A percentile compares a stretch with the other conserved stretches of the same genome.
Evolutionary conservation across 441 rosid species (phyloP).

Genomic region (Gossypium schwendimanii): DNA sequence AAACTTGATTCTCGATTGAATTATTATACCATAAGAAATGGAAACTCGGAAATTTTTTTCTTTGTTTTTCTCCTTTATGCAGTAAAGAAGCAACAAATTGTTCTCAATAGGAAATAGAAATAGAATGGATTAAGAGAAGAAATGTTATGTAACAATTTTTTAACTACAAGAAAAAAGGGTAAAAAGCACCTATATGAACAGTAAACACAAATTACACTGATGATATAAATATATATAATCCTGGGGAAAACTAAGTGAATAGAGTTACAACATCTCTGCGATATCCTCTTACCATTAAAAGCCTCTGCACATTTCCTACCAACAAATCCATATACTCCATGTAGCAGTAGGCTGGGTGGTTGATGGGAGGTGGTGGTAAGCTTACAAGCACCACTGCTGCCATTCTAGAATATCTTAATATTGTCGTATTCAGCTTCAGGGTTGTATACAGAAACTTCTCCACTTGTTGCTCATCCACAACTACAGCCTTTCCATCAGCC

Average conservation of each 20-base stretch:
- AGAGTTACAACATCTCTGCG: constrained; percentile 95
- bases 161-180: constrained; percentile 16
- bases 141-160: constrained; percentile 23
- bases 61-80: too few species aligned
- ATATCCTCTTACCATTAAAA: constrained; percentile 96
- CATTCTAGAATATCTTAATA: constrained; percentile 86
- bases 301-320: constrained; percentile 88
- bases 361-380: constrained; percentile 78
- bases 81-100: too few species aligned
- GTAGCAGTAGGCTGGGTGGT: constrained; percentile 88
- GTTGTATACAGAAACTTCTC: constrained; percentile 90
- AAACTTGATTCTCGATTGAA: too few species aligned
- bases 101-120: too few species aligned
- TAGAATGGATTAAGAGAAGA: not conserved
- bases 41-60: too few species aligned
- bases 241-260: constrained; percentile 53
- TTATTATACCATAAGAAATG: too few species aligned
- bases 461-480: constrained; percentile 80
- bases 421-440: constrained; percentile 86
- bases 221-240: not conserved
- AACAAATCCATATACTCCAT: constrained; percentile 99
- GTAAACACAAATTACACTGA: constrained; percentile 4
- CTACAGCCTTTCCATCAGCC: constrained; percentile 73
- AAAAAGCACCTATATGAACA: constrained; percentile 19
- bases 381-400: constrained; percentile 96